Percentiles rank a stretch among this genome's conserved stretches.
These are phyloP conservation scores for Isoetes taiwanensis DNA, from an alignment of 75 land plant genomes.

Conservation along the genomic window DNA sequence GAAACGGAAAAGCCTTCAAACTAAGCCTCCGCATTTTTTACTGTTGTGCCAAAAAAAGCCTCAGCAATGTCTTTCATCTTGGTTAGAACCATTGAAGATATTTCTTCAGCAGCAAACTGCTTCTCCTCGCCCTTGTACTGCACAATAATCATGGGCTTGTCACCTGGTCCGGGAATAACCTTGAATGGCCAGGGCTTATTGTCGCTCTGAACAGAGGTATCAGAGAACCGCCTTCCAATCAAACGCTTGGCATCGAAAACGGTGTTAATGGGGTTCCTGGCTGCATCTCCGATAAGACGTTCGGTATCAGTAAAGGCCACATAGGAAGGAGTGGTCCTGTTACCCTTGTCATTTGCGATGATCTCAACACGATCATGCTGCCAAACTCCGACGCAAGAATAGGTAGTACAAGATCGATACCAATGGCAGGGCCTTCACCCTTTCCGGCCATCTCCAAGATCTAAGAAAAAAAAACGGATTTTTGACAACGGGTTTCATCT, in stretches of 20 bases:
- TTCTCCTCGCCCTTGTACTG: conserved; percentile 1
- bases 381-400: conserved; percentile 30
- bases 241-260: conserved; percentile 5
- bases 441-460: too few relatives aligned
- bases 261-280: conserved; percentile 4
- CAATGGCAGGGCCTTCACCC: conserved; percentile 11
- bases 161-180: conserved; percentile 3
- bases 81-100: conserved; percentile 4
- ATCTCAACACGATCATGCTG: conserved; percentile 36
- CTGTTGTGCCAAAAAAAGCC: not conserved
- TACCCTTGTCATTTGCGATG: conserved; percentile 37
- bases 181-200: conserved; percentile 4
- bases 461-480: too few relatives aligned
- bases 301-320: conserved; percentile 30
- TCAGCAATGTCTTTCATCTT: conserved; percentile 6
- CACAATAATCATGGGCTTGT: conserved; percentile 7
- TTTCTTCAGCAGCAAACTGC: conserved; percentile 6
- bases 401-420: conserved; percentile 22
- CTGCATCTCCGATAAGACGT: conserved; percentile 3
- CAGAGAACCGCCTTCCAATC: not conserved
- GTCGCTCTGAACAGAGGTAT: conserved; percentile 1
- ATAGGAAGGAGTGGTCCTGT: conserved; percentile 33
- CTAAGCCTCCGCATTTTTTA: not conserved
- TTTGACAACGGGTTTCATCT: too few relatives aligned
- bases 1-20: too few relatives aligned